These are phyloP conservation scores for Cytospora schulzeri DNA, from an alignment of 2,329 filamentous ascomycete genomes.

Conservation along the genomic window DNA sequence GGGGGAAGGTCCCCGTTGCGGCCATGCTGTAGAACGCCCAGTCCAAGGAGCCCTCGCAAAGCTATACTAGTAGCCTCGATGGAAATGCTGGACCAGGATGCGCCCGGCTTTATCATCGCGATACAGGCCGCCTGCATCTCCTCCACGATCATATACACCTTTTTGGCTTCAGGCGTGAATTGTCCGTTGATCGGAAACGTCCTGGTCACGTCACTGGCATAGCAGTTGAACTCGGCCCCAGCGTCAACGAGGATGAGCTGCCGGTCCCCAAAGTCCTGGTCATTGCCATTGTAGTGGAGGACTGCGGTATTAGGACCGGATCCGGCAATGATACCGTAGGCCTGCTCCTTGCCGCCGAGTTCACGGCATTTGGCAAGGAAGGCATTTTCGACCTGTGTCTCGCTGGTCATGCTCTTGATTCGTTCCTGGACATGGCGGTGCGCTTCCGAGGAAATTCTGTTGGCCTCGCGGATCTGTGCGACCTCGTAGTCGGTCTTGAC, in stretches of 20 bases:
- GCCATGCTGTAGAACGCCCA: slow-evolving; percentile 69
- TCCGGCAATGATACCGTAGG: slow-evolving; percentile 88
- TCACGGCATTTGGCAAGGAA: slow-evolving; percentile 75
- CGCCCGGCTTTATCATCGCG: slow-evolving; percentile 66
- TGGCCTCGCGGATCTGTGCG: slow-evolving; percentile 77
- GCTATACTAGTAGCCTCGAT: slow-evolving; percentile 72
- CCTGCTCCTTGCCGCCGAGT: slow-evolving; percentile 72
- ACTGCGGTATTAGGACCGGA: slow-evolving; percentile 81
- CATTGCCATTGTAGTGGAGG: slow-evolving; percentile 83
- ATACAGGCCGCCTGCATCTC: slow-evolving; percentile 81
- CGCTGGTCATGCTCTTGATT: slow-evolving; percentile 67
- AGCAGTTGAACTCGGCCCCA: slow-evolving; percentile 80
- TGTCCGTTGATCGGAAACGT: slow-evolving; percentile 76
- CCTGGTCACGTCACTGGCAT: slow-evolving; percentile 87
- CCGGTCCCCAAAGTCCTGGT: slow-evolving; percentile 68
- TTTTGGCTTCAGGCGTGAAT: slow-evolving; percentile 69
- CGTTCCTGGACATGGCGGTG: slow-evolving; percentile 72
- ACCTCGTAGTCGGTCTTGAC: slow-evolving; percentile 88
- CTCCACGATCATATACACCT: slow-evolving; percentile 77
- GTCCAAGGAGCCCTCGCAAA: slow-evolving; percentile 66
- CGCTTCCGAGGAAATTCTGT: slow-evolving; percentile 74
- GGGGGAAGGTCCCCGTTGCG: slow-evolving; percentile 58
- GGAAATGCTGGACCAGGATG: slow-evolving; percentile 72
- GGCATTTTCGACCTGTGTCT: slow-evolving; percentile 80
- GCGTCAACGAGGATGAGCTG: slow-evolving; percentile 85